phyloP scores from a whole-genome alignment of 768 basidiomycete species.

The Pleurotus giganteus region DNA sequence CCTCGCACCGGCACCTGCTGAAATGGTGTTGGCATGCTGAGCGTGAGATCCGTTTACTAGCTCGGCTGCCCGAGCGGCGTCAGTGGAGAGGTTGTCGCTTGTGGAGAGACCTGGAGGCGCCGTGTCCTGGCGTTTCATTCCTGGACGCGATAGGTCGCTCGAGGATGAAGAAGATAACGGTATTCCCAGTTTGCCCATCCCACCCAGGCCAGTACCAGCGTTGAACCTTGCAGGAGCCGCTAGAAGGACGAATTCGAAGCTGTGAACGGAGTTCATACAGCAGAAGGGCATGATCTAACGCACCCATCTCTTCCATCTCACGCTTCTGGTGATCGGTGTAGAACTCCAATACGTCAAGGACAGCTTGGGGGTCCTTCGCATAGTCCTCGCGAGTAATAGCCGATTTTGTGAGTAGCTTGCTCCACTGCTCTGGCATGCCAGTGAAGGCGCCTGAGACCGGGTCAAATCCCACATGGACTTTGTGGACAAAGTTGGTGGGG shows the following conservation, averaged over 20 bases:
- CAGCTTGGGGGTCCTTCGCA: conserved; percentile 94
- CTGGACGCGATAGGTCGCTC: conserved; percentile 20
- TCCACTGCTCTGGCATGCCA: conserved; percentile 97
- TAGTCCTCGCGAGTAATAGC: conserved; percentile 99
- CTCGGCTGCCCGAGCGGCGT: conserved; percentile 61
- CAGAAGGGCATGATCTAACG: conserved; percentile 23
- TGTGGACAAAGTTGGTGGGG: conserved; percentile 98
- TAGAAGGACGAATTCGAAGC: conserved; percentile 16
- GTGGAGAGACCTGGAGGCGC: conserved; percentile 34
- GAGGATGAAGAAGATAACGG: conserved; percentile 22
- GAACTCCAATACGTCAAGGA: conserved; percentile 96
- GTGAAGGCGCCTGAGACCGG: conserved; percentile 93
- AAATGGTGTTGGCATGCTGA: conserved; percentile 27
- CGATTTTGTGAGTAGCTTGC: conserved; percentile 92
- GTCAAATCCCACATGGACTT: conserved; percentile 98
- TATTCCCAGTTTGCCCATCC: conserved; percentile 46
- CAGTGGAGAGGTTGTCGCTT: conserved; percentile 39
- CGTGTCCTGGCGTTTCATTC: conserved; percentile 38
- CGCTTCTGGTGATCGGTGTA: conserved; percentile 98
- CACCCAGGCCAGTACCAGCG: conserved; percentile 90
- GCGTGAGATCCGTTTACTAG: conserved; percentile 54
- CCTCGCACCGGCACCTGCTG: conserved; percentile 9
- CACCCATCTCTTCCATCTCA: conserved; percentile 66
- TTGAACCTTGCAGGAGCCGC: conserved; percentile 79
- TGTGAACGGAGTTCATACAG: conserved; percentile 15